Evolutionary conservation across 768 basidiomycete genomes (phyloP), one percentile per base, ranked within the genome.

Genomic region (Hygrophoropsis aurantiaca): DNA sequence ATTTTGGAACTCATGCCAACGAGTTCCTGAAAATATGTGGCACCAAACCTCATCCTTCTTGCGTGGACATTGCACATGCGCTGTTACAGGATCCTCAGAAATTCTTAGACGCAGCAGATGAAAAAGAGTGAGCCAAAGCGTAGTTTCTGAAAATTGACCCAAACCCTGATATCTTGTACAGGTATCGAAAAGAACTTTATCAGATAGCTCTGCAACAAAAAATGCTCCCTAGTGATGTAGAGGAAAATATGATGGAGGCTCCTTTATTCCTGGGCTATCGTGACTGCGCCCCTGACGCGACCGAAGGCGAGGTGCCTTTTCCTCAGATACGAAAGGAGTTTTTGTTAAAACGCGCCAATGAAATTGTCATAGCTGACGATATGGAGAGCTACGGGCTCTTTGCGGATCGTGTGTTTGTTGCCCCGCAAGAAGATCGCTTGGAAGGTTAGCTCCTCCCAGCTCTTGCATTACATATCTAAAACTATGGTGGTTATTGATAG

Each of bases 351-450:
- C 67, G 65, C 44, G 78, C 90, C 1, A 71, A 73, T 45, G 74
- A 87, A 57, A 79, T 91, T 11, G 79, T 88, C 25, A 76, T 94
- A 41, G 85, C 87, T 11, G 92, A 97, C 60, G 90, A 94, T 58
- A 82, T 82, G 11, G 85, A 87, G 37, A 71, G 82, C 8, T 78
- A 83, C 55, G 82, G 86, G 48, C 71, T 82, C 15, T 94, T 94
- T 59, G 84, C 83, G 8, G 80, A 82, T 32, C 72, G 74, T 4
- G 66, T 94, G 5, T 88, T 82, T 55, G 77, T 76, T 11, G 87
- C 86, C 5, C 86, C 88, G 1, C 87, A 94, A 62, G 93, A 97
- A 63, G 90, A 94, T 55, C 74, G 89, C 3, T 74, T 97, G 4
- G 94, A 97, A 81, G 80, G 83, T 87, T 50, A 46, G 53, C 9